Conservation (phyloP, 371 early-diverging fungal genomes). For the Mucor racemosus region DNA sequence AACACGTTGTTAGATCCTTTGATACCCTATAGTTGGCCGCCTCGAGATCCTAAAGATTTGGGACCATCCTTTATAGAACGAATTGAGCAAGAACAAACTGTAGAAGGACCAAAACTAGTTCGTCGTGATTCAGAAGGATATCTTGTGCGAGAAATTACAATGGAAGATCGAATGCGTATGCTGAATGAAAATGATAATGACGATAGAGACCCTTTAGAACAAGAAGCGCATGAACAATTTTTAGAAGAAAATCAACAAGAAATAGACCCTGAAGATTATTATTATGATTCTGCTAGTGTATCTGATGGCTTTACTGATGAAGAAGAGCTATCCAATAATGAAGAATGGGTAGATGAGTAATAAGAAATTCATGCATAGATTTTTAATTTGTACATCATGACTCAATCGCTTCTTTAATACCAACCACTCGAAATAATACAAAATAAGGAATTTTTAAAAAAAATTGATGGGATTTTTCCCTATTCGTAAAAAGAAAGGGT, state of each 20-base stretch:
- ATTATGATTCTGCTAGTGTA: constrained; percentile 14
- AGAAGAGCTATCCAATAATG: not conserved
- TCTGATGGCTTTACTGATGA: constrained; percentile 6
- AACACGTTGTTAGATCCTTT: constrained; percentile 23
- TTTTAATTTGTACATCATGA: too few species aligned
- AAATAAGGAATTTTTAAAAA: too few species aligned
- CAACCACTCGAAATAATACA: too few species aligned
- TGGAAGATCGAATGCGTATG: constrained; percentile 38
- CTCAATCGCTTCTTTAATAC: too few species aligned
- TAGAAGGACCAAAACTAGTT: constrained; percentile 24
- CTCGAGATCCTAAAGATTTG: constrained; percentile 33
- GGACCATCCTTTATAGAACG: constrained; percentile 16
- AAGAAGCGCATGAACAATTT: constrained; percentile 4
- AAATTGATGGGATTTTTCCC: not conserved
- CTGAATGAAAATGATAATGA: constrained; percentile 11
- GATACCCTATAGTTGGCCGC: constrained; percentile 38
- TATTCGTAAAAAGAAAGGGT: not conserved
- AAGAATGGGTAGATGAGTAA: not conserved
- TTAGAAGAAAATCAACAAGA: not conserved
- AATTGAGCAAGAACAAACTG: constrained; percentile 4
- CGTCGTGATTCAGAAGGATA: constrained; percentile 61
- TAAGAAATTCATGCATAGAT: not conserved
- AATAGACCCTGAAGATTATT: constrained; percentile 9
- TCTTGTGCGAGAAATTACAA: constrained; percentile 49
- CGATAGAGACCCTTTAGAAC: not conserved